These are phyloP conservation scores for Tuber melanosporum DNA, from an alignment of 495 filamentous ascomycete species.

Conservation along the genomic window DNA sequence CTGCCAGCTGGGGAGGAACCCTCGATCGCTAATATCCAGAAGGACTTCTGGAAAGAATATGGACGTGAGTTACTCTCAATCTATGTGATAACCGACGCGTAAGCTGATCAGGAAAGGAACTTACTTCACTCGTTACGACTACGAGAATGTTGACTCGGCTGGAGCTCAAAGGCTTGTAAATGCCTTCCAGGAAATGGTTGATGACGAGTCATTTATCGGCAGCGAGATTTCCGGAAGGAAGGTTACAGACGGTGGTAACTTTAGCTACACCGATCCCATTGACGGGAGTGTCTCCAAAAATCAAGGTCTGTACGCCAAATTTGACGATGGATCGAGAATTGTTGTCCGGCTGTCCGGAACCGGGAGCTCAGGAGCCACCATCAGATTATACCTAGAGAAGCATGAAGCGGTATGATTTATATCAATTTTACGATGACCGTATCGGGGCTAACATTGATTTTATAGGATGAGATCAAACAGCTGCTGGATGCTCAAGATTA, in stretches of 20 bases:
- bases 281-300: constrained; percentile 92
- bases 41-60: constrained; percentile 94
- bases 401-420: constrained; percentile 51
- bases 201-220: constrained; percentile 64
- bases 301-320: constrained; percentile 91
- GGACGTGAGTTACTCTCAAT: constrained; percentile 50
- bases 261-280: constrained; percentile 84
- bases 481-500: constrained; percentile 82
- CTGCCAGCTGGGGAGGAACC: constrained; percentile 62
- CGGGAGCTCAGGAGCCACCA: constrained; percentile 88
- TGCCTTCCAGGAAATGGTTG: constrained; percentile 64
- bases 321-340: constrained; percentile 88
- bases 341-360: constrained; percentile 92
- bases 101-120: constrained; percentile 50
- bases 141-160: constrained; percentile 84
- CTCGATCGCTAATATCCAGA: constrained; percentile 89
- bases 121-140: constrained; percentile 99
- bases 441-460: constrained; percentile 25
- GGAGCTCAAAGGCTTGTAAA: constrained; percentile 83
- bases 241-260: constrained; percentile 82
- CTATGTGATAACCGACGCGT: not conserved
- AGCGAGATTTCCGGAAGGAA: constrained; percentile 64
- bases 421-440: not conserved
- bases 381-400: constrained; percentile 93
- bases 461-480: constrained; percentile 65